These are phyloP conservation scores for Stramenopiles sp. DNA, from an alignment of 352 stramenopile species.

Conservation along the genomic window DNA sequence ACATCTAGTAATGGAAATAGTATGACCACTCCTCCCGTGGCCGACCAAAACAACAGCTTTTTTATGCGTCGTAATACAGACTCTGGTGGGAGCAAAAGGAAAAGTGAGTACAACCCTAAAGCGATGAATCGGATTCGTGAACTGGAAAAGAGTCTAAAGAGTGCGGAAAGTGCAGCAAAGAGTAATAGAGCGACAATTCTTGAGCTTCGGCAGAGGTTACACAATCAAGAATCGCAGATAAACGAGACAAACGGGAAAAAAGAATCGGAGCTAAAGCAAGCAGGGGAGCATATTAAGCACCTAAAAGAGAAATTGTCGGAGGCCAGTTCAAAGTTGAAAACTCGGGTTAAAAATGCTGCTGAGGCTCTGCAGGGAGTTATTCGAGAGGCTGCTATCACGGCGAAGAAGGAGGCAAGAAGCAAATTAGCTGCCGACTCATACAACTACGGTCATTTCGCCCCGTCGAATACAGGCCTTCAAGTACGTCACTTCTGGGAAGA, in stretches of 20 bases:
- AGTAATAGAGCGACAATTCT: neutral
- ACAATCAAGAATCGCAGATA: neutral
- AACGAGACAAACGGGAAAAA: neutral
- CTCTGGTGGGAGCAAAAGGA: neutral
- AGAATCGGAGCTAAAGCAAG: neutral
- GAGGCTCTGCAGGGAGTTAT: neutral
- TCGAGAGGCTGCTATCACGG: neutral
- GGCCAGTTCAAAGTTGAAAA: neutral
- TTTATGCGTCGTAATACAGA: neutral
- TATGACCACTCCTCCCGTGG: neutral
- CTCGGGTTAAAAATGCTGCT: neutral
- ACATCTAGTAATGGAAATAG: neutral
- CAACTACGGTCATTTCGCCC: neutral
- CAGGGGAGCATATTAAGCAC: neutral
- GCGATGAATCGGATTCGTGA: neutral
- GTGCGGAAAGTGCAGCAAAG: neutral
- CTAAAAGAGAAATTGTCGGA: neutral
- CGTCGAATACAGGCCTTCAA: neutral
- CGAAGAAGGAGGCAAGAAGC: neutral
- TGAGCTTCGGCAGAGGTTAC: neutral
- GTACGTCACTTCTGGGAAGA: constrained; percentile 4
- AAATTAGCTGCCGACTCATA: neutral
- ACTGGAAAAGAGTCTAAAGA: neutral
- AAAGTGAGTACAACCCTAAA: neutral
- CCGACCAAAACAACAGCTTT: too few species aligned